These are phyloP conservation scores for Penicillium decumbens DNA, from an alignment of 2,329 filamentous ascomycete genomes.

Conservation along the genomic window DNA sequence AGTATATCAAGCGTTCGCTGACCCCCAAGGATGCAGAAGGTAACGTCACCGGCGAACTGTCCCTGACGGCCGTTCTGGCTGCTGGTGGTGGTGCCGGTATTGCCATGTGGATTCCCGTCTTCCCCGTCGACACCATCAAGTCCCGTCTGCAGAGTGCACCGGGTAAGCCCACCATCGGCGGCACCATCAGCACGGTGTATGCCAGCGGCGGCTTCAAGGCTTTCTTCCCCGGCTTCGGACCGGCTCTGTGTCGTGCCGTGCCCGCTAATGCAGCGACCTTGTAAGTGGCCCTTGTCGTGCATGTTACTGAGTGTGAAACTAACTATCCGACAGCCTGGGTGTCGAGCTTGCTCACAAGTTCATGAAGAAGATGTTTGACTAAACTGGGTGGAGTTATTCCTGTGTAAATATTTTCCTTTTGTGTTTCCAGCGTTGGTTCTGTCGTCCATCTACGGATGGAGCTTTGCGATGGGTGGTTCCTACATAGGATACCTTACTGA, in stretches of 20 bases:
- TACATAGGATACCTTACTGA: conserved; percentile 1
- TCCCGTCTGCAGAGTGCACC: conserved; percentile 86
- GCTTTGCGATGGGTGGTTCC: conserved; percentile 3
- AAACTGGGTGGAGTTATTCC: conserved; percentile 1
- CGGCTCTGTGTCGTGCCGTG: conserved; percentile 85
- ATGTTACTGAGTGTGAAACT: neutral
- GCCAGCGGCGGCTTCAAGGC: conserved; percentile 76
- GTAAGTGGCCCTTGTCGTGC: conserved; percentile 28
- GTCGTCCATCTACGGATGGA: conserved; percentile 18
- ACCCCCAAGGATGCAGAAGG: conserved; percentile 77
- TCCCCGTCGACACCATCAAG: conserved; percentile 97
- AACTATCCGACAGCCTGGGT: conserved; percentile 35
- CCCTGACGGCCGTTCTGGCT: conserved; percentile 73
- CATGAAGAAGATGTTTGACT: conserved; percentile 46
- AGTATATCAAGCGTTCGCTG: conserved; percentile 82
- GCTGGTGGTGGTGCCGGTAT: conserved; percentile 89
- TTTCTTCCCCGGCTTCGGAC: conserved; percentile 96
- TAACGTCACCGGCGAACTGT: conserved; percentile 69
- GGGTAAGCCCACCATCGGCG: conserved; percentile 72
- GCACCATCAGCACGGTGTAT: conserved; percentile 79
- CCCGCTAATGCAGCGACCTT: conserved; percentile 97
- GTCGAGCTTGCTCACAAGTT: conserved; percentile 50
- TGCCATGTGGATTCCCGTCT: conserved; percentile 99
- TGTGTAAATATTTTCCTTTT: conserved; percentile 1
- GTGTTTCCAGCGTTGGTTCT: conserved; percentile 13